Conservation (phyloP, 2,329 filamentous ascomycete genomes). For the Ceratocystis variospora region DNA sequence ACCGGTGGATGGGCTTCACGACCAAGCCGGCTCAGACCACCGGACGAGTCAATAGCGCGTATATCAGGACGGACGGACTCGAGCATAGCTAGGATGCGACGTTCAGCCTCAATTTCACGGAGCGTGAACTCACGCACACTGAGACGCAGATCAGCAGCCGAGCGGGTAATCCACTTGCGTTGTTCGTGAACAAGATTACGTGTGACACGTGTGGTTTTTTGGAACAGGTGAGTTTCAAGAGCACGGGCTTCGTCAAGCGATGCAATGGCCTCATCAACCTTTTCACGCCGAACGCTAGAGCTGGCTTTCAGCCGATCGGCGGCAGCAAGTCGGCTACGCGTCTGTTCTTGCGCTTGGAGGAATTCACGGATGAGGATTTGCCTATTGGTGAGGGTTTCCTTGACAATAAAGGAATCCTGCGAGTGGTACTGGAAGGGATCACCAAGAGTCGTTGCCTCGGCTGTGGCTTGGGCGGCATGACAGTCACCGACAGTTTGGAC, state of each 20-base stretch:
- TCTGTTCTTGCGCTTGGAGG: conserved; percentile 74
- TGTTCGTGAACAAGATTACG: conserved; percentile 78
- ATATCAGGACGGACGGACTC: conserved; percentile 90
- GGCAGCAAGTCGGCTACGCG: conserved; percentile 67
- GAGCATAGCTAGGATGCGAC: conserved; percentile 79
- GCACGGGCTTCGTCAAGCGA: conserved; percentile 75
- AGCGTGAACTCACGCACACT: conserved; percentile 86
- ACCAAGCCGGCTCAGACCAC: conserved; percentile 77
- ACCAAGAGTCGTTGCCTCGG: conserved; percentile 85
- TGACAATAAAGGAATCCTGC: conserved; percentile 91
- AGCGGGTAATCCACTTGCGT: conserved; percentile 79
- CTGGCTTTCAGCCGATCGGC: conserved; percentile 80
- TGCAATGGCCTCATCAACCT: conserved; percentile 93
- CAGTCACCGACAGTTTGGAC: conserved; percentile 90
- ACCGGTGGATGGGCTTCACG: conserved; percentile 69
- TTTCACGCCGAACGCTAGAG: conserved; percentile 78
- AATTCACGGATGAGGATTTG: conserved; percentile 93
- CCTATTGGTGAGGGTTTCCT: conserved; percentile 93
- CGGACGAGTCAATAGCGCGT: conserved; percentile 78
- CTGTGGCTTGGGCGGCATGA: conserved; percentile 90
- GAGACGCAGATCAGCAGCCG: conserved; percentile 65
- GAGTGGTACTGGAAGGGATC: conserved; percentile 93
- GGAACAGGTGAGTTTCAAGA: conserved; percentile 65
- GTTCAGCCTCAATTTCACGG: conserved; percentile 88
- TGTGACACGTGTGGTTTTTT: conserved; percentile 82